A percentile compares a stretch with the other conserved stretches of the same genome.
Evolutionary conservation across 371 early-diverging fungal genomes (phyloP).

Genomic region (Lichtheimia ramosa): DNA sequence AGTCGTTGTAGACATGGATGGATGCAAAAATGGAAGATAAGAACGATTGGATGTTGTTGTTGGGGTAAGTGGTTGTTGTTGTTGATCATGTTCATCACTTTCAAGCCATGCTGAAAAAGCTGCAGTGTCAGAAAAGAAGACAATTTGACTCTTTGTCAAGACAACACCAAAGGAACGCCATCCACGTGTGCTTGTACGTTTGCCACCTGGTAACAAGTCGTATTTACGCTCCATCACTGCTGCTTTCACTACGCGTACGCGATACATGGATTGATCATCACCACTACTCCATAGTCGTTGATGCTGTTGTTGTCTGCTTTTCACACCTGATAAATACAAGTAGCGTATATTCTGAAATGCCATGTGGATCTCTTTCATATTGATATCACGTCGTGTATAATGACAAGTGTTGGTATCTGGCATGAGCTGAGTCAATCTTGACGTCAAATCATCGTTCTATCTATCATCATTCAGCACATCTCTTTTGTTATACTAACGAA

Average conservation of each 20-base stretch:
- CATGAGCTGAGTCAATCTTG: constrained; percentile 39
- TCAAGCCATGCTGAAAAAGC: constrained; percentile 43
- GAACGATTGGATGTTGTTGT: background rate
- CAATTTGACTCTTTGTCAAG: constrained; percentile 73
- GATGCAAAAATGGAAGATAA: constrained; percentile 4
- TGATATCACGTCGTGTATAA: constrained; percentile 26
- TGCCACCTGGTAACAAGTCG: constrained; percentile 67
- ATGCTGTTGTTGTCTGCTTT: constrained; percentile 10
- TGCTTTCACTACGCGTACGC: constrained; percentile 68
- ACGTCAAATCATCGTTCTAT: constrained; percentile 23
- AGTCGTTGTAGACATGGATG: constrained; percentile 9
- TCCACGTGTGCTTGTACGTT: constrained; percentile 64
- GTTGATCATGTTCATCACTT: constrained; percentile 17
- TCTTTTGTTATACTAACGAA: no score
- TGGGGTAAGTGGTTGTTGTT: background rate
- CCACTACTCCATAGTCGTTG: no score
- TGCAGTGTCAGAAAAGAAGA: constrained; percentile 64
- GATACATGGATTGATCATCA: constrained; percentile 26
- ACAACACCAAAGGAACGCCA: constrained; percentile 79
- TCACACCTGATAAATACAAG: constrained; percentile 42
- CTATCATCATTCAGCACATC: no score
- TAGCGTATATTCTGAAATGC: constrained; percentile 40
- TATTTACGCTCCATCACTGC: constrained; percentile 73
- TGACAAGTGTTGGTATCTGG: constrained; percentile 37
- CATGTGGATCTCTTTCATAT: constrained; percentile 33